A percentile compares a stretch with the other conserved stretches of the same genome.
Evolutionary conservation across 768 basidiomycete species (phyloP).

Genomic region (Pholiota microspora): DNA sequence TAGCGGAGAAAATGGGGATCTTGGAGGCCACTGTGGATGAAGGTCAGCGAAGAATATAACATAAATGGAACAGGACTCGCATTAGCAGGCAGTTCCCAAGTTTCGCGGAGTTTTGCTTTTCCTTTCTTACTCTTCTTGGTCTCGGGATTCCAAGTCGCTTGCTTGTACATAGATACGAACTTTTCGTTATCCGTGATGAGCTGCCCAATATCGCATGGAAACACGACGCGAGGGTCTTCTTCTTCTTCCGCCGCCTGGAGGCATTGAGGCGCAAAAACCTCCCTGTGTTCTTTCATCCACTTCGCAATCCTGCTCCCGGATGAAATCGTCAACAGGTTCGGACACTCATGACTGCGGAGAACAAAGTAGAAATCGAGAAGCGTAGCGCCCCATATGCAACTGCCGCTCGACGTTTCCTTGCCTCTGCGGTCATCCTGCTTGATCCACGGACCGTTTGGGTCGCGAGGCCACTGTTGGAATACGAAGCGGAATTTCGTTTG

Average conservation of each 20-base stretch:
- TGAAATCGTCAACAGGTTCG: conserved; percentile 19
- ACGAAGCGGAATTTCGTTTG: conserved; percentile 20
- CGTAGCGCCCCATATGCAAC: conserved; percentile 41
- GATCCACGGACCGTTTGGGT: conserved; percentile 25
- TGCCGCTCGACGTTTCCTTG: conserved; percentile 29
- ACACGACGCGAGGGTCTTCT: conserved; percentile 28
- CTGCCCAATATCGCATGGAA: conserved; percentile 26
- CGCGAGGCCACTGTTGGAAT: conserved; percentile 30
- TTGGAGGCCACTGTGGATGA: neutral
- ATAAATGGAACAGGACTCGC: neutral
- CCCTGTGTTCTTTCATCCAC: conserved; percentile 34
- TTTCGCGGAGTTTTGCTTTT: neutral
- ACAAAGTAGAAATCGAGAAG: conserved; percentile 39
- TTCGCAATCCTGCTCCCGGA: conserved; percentile 34
- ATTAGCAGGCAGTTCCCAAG: conserved; percentile 2
- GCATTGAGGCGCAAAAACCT: conserved; percentile 30
- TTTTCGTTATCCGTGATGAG: conserved; percentile 20
- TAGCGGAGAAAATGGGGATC: neutral
- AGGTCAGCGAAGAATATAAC: neutral
- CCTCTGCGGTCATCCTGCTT: conserved; percentile 18
- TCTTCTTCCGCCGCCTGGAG: conserved; percentile 35
- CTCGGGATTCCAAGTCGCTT: neutral
- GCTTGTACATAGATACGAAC: neutral
- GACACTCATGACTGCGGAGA: conserved; percentile 19
- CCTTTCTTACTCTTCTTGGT: neutral